phyloP scores from a whole-genome alignment of 148 eudicot genomes.

The Chenopodium formosanum region DNA sequence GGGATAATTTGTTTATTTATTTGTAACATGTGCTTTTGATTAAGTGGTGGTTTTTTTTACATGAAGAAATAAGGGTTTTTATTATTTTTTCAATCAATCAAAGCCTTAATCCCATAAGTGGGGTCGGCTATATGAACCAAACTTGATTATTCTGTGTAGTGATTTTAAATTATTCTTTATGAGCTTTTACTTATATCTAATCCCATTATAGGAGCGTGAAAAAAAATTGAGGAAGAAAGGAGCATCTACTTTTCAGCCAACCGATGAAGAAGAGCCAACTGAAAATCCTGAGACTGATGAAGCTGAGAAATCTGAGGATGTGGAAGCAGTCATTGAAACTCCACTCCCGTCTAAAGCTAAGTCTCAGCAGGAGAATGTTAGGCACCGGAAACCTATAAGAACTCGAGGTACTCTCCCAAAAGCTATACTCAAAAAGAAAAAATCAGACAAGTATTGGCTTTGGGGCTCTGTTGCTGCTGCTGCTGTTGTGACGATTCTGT shows the following conservation, averaged over 20 bases:
- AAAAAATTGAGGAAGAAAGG: conserved; percentile 75
- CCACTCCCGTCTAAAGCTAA: conserved; percentile 41
- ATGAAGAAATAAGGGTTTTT: no score
- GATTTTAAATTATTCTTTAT: no score
- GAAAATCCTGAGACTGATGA: conserved; percentile 40
- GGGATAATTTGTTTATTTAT: background rate
- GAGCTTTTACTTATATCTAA: background rate
- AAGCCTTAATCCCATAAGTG: no score
- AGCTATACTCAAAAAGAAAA: conserved; percentile 65
- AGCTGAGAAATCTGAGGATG: conserved; percentile 39
- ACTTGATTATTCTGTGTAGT: no score
- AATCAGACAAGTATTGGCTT: conserved; percentile 56
- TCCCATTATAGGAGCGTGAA: conserved; percentile 61
- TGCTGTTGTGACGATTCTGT: conserved; percentile 27
- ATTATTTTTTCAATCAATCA: no score
- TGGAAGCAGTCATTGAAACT: conserved; percentile 44
- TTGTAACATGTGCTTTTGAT: background rate
- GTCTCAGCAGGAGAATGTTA: conserved; percentile 38
- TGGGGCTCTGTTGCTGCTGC: conserved; percentile 63
- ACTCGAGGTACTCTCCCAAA: conserved; percentile 54
- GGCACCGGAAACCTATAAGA: conserved; percentile 41
- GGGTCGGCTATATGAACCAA: no score
- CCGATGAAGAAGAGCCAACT: conserved; percentile 44
- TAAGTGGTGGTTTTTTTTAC: no score
- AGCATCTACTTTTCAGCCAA: conserved; percentile 35